These are phyloP conservation scores for Mycena maculata DNA, from an alignment of 768 basidiomycete genomes.

Conservation along the genomic window DNA sequence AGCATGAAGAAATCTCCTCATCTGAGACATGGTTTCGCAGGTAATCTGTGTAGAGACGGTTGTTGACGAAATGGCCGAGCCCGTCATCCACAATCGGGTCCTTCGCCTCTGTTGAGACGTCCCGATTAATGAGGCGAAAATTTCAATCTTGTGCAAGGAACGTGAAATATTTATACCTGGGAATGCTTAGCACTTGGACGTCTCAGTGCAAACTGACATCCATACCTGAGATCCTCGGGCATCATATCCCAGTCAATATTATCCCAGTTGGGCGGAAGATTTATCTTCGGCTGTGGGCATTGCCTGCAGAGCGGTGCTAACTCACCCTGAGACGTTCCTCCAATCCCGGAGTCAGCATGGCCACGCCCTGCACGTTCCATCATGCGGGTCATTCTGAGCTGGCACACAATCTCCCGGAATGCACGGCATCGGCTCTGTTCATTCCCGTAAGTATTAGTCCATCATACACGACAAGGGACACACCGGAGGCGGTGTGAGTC, in stretches of 20 bases:
- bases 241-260: background rate
- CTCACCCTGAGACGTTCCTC: background rate
- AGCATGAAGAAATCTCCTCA: too few relatives aligned
- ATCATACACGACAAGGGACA: background rate
- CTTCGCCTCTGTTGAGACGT: background rate
- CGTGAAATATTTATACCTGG: constrained; percentile 1
- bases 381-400: background rate
- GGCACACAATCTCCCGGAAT: background rate
- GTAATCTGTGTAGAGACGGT: background rate
- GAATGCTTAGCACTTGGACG: background rate
- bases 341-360: background rate
- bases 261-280: background rate
- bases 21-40: background rate
- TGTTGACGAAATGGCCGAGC: background rate
- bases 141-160: constrained; percentile 4
- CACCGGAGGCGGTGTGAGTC: background rate
- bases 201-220: too few relatives aligned
- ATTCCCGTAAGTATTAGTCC: background rate
- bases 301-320: background rate
- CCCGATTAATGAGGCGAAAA: background rate
- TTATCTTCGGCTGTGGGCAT: background rate
- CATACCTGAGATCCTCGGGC: constrained; percentile 12
- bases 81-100: constrained; percentile 8
- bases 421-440: constrained; percentile 4
- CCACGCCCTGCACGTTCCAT: background rate